These are phyloP conservation scores for Trametes elegans DNA, from an alignment of 768 basidiomycete species.

Conservation along the genomic window DNA sequence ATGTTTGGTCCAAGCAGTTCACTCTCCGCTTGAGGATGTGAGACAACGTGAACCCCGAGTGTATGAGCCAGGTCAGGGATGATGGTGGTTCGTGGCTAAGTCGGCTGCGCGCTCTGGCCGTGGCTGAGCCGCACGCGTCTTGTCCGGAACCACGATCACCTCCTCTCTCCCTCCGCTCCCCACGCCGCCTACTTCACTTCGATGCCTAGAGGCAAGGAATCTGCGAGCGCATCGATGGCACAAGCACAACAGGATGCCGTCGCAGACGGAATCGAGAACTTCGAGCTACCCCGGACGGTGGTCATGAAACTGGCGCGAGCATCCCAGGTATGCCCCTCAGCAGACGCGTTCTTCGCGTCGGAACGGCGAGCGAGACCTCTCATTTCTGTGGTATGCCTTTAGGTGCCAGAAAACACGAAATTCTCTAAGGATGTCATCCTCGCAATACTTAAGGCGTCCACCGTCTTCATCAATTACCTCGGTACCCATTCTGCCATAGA, in stretches of 20 bases:
- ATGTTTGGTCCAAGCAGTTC: too few species aligned
- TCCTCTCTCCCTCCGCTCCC: not conserved
- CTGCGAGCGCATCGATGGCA: conserved; percentile 56
- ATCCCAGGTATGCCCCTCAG: conserved; percentile 57
- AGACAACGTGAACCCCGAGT: too few species aligned
- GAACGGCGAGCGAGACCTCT: not conserved
- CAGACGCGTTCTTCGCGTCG: not conserved
- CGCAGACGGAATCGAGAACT: conserved; percentile 86
- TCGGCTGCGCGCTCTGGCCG: too few species aligned
- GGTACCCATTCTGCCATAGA: conserved; percentile 41
- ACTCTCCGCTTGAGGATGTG: too few species aligned
- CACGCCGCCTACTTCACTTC: not conserved
- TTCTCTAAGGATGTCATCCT: conserved; percentile 87
- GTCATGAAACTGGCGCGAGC: conserved; percentile 80
- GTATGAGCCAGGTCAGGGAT: too few species aligned
- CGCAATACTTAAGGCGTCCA: conserved; percentile 84
- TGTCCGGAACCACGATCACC: not conserved
- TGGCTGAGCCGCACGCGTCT: too few species aligned
- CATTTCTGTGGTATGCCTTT: not conserved
- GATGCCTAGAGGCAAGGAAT: conserved; percentile 71
- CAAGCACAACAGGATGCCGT: conserved; percentile 78
- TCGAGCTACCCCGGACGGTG: conserved; percentile 80
- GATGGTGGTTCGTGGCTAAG: too few species aligned
- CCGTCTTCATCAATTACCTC: conserved; percentile 93
- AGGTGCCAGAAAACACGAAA: conserved; percentile 86